phyloP scores from a whole-genome alignment of 2,329 filamentous ascomycete genomes.

The Ascocoryne sarcoides region DNA sequence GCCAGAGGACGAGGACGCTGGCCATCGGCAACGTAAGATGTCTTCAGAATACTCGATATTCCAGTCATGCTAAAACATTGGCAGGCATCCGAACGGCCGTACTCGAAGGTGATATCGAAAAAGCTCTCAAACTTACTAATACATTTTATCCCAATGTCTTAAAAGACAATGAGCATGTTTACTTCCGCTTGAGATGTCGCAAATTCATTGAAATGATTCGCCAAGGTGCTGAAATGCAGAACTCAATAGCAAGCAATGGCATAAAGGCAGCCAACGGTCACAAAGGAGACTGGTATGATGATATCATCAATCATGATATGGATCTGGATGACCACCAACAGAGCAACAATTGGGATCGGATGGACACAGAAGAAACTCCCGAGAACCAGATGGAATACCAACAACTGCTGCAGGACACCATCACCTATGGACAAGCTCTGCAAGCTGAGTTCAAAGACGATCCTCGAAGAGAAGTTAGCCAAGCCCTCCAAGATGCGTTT shows the following conservation, averaged over 20 bases:
- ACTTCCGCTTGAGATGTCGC: conserved; percentile 79
- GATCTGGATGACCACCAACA: conserved; percentile 46
- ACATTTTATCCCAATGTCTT: conserved; percentile 75
- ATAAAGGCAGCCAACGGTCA: conserved; percentile 33
- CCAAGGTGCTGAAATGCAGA: conserved; percentile 57
- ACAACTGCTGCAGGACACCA: conserved; percentile 55
- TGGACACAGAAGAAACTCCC: conserved; percentile 41
- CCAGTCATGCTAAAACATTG: conserved; percentile 4
- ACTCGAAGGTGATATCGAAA: conserved; percentile 85
- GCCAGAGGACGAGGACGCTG: conserved; percentile 76
- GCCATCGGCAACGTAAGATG: conserved; percentile 73
- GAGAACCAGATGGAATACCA: conserved; percentile 21
- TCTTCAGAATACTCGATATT: no score
- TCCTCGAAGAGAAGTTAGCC: conserved; percentile 58
- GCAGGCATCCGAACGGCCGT: conserved; percentile 79
- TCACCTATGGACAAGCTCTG: conserved; percentile 73
- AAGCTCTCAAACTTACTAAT: conserved; percentile 73
- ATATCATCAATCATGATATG: conserved; percentile 34
- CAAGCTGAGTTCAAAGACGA: conserved; percentile 70
- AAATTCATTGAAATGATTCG: conserved; percentile 96
- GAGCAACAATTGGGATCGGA: conserved; percentile 36
- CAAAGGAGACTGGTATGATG: conserved; percentile 30
- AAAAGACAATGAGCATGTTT: conserved; percentile 69
- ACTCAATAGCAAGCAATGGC: conserved; percentile 18
- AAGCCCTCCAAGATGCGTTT: conserved; percentile 75